A percentile compares a stretch with the other conserved stretches of the same genome.
Evolutionary conservation across 2,329 filamentous ascomycete genomes (phyloP).

Genomic region (Aspergillus ruber): DNA sequence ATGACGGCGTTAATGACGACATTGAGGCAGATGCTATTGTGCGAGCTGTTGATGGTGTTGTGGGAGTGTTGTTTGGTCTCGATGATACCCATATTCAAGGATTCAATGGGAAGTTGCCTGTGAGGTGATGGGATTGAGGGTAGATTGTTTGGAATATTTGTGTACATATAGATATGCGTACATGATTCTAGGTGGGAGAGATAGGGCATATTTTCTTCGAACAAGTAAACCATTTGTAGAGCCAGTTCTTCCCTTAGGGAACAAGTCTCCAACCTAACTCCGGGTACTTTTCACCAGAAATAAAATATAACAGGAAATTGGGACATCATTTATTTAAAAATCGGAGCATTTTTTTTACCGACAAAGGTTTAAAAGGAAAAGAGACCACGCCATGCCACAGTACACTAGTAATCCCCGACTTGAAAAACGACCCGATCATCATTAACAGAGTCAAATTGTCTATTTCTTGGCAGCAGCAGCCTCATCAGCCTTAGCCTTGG

Average conservation of each 20-base stretch:
- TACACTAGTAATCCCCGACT: constrained; percentile 28
- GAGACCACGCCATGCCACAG: constrained; percentile 32
- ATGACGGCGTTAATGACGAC: constrained; percentile 10
- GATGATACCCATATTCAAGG: not conserved
- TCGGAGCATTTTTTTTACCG: constrained; percentile 32
- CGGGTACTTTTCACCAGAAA: too few species aligned
- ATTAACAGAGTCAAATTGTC: constrained; percentile 33
- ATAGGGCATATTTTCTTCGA: not conserved
- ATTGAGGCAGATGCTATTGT: constrained; percentile 24
- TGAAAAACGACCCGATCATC: constrained; percentile 35
- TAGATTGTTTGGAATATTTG: not conserved
- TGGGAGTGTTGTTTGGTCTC: constrained; percentile 26
- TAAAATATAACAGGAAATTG: constrained; percentile 12
- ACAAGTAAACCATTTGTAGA: not conserved
- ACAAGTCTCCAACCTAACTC: too few species aligned
- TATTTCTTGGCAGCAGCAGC: constrained; percentile 52
- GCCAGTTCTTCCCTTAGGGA: not conserved
- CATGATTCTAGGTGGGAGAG: not conserved
- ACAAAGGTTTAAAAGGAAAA: constrained; percentile 25
- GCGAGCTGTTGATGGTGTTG: constrained; percentile 29
- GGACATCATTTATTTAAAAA: constrained; percentile 33
- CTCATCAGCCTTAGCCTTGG: constrained; percentile 70
- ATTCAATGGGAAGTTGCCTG: not conserved
- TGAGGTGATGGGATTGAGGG: not conserved
- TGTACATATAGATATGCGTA: not conserved